Percentiles rank a stretch among this genome's conserved stretches.
Evolutionary conservation across 208 protist species (phyloP).

Genomic region (Naegleria gruberi): DNA sequence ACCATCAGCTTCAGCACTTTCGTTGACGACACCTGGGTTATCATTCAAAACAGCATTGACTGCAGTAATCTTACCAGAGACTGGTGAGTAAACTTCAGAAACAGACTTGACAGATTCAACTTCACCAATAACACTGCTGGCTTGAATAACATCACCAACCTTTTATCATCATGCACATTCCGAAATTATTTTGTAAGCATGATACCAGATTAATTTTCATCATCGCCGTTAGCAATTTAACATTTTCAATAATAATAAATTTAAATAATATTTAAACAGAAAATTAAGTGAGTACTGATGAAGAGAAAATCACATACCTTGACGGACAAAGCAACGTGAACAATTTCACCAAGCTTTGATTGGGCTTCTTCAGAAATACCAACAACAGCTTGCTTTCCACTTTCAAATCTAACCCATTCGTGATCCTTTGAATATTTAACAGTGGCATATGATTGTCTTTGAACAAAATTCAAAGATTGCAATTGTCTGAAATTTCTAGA

Average conservation of each 20-base stretch:
- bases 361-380: slow-evolving; percentile 12
- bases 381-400: background rate
- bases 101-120: slow-evolving; percentile 9
- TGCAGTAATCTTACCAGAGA: background rate
- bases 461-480: background rate
- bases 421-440: background rate
- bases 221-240: background rate
- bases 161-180: background rate
- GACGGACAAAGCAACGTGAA: background rate
- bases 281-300: too few relatives aligned
- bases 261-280: background rate
- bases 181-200: background rate
- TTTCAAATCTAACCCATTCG: background rate
- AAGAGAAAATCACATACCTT: background rate
- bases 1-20: background rate
- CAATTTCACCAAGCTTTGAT: background rate
- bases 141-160: background rate
- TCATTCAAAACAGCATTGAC: background rate
- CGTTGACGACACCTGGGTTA: background rate
- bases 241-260: background rate
- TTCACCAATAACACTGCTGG: slow-evolving; percentile 13
- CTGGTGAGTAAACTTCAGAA: background rate
- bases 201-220: too few relatives aligned
- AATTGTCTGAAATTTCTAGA: background rate
- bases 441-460: background rate